These are phyloP conservation scores for Xerocomus spinulosus DNA, from an alignment of 768 basidiomycete species.

Conservation along the genomic window DNA sequence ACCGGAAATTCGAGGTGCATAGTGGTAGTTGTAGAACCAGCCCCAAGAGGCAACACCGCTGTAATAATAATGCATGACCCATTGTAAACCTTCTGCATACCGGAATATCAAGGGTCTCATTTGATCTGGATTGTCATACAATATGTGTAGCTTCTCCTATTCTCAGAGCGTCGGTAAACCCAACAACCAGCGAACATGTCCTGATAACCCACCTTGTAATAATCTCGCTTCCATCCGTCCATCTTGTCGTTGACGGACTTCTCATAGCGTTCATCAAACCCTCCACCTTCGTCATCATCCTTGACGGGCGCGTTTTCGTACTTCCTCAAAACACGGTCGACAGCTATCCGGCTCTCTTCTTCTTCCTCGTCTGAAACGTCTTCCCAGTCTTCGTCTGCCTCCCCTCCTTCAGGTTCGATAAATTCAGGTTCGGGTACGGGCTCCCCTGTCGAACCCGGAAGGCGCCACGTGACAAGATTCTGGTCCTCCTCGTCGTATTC, in stretches of 20 bases:
- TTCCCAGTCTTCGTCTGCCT: conserved; percentile 48
- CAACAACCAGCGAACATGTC: background rate
- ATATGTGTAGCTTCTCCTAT: conserved; percentile 84
- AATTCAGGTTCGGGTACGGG: conserved; percentile 28
- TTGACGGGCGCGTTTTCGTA: conserved; percentile 80
- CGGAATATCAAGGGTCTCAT: conserved; percentile 69
- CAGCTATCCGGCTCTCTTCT: conserved; percentile 66
- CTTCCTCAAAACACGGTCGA: conserved; percentile 80
- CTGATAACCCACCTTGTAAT: conserved; percentile 78
- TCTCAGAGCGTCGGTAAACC: conserved; percentile 10
- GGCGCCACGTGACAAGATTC: conserved; percentile 66
- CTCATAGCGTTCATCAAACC: conserved; percentile 78
- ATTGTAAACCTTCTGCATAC: conserved; percentile 93
- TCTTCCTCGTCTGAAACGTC: conserved; percentile 51
- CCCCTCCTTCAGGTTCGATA: conserved; percentile 38
- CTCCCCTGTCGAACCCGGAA: conserved; percentile 46
- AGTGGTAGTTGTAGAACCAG: conserved; percentile 99
- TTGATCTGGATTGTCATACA: conserved; percentile 61
- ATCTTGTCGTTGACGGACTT: conserved; percentile 73
- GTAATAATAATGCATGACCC: conserved; percentile 99
- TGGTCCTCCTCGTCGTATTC: conserved; percentile 83
- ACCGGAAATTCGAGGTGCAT: conserved; percentile 96
- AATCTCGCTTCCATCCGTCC: conserved; percentile 86
- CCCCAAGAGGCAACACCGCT: conserved; percentile 96
- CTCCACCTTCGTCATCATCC: conserved; percentile 65